Conservation (phyloP, 2,329 filamentous ascomycete species). For the Diaporthe velutina region DNA sequence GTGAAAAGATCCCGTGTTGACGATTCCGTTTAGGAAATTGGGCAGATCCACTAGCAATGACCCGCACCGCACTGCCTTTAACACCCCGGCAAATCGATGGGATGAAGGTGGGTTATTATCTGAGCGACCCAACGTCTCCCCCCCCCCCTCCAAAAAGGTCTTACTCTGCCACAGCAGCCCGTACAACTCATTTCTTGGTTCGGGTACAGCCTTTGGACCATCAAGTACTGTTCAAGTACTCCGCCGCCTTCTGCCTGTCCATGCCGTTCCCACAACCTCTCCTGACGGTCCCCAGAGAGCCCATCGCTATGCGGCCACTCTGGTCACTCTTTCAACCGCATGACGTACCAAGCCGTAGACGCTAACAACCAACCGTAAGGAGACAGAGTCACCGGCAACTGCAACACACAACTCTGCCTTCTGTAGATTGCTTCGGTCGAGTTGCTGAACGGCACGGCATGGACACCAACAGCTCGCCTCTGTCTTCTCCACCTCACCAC, state of each 20-base stretch:
- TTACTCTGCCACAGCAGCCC: constrained; percentile 36
- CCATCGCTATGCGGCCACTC: constrained; percentile 30
- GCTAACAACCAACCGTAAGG: constrained; percentile 36
- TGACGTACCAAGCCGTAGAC: constrained; percentile 39
- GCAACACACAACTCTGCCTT: constrained; percentile 23
- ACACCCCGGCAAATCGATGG: constrained; percentile 37
- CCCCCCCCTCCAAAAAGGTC: background rate
- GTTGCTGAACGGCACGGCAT: constrained; percentile 29
- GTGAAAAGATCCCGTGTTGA: constrained; percentile 27
- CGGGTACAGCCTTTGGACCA: constrained; percentile 36
- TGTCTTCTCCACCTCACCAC: constrained; percentile 33
- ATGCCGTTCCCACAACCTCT: constrained; percentile 24
- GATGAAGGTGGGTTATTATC: constrained; percentile 30
- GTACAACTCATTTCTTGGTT: constrained; percentile 32
- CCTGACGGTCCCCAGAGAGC: constrained; percentile 23
- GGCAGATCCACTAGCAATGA: constrained; percentile 34
- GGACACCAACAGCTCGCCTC: constrained; percentile 30
- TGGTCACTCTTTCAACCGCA: constrained; percentile 28
- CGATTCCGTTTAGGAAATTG: constrained; percentile 30
- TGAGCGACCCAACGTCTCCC: constrained; percentile 23
- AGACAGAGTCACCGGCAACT: constrained; percentile 28
- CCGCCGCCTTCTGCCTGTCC: constrained; percentile 23
- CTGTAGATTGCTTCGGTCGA: constrained; percentile 28
- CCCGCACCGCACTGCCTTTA: constrained; percentile 32
- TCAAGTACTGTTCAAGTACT: constrained; percentile 38